Evolutionary conservation across 2,329 filamentous ascomycete species (phyloP).

Genomic region (Aspergillus pseudoterreus): DNA sequence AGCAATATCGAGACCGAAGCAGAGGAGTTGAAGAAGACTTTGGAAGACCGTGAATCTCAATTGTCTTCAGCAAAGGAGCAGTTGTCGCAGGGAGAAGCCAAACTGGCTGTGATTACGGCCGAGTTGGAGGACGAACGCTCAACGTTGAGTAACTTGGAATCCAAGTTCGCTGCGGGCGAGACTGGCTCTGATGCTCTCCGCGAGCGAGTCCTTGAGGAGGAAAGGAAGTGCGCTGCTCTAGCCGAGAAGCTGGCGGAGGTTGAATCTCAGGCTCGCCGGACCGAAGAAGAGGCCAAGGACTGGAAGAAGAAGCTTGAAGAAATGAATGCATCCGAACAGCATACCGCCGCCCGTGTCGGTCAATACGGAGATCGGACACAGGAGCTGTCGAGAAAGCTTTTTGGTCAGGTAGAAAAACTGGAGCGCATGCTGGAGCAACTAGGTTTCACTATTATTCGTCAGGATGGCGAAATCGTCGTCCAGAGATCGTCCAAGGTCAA

Average conservation of each 20-base stretch:
- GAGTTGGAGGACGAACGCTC: slow-evolving; percentile 64
- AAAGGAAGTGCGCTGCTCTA: slow-evolving; percentile 64
- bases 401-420: slow-evolving; percentile 79
- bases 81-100: slow-evolving; percentile 46
- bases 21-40: slow-evolving; percentile 50
- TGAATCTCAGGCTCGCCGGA: slow-evolving; percentile 69
- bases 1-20: slow-evolving; percentile 58
- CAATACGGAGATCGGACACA: slow-evolving; percentile 69
- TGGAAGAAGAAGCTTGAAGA: slow-evolving; percentile 58
- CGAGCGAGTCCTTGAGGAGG: slow-evolving; percentile 70
- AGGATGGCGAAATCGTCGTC: slow-evolving; percentile 69
- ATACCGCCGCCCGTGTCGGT: slow-evolving; percentile 56
- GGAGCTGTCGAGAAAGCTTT: slow-evolving; percentile 79
- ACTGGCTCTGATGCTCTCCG: slow-evolving; percentile 76
- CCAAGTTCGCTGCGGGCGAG: slow-evolving; percentile 75
- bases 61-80: slow-evolving; percentile 54
- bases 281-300: slow-evolving; percentile 71
- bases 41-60: slow-evolving; percentile 52
- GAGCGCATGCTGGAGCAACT: slow-evolving; percentile 78
- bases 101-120: slow-evolving; percentile 42
- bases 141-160: slow-evolving; percentile 65
- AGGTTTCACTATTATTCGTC: slow-evolving; percentile 75
- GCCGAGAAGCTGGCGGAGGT: slow-evolving; percentile 68
- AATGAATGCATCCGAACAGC: slow-evolving; percentile 29
- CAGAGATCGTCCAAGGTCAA: slow-evolving; percentile 63